Base-by-base conservation (phyloP, 768 basidiomycete species). In the Lyophyllum semitale region DNA sequence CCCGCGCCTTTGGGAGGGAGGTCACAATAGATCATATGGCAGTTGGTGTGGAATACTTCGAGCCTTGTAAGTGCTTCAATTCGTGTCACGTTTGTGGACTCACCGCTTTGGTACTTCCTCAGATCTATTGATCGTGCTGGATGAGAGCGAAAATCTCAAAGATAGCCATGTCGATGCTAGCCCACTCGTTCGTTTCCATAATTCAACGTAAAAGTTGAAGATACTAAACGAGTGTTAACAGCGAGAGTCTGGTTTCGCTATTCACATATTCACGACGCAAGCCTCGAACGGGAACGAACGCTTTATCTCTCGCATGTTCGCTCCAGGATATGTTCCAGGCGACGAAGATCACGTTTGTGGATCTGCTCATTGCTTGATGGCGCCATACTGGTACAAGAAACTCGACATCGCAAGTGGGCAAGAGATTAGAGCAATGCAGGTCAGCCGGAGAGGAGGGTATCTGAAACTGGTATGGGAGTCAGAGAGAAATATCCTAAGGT, bases 311-410 rank as follows among this genome's bases (percentile, higher is more conserved):
- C n/a, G n/a, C n/a, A n/a, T n/a, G n/a, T n/a, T n/a, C n/a, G n/a
- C n/a, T n/a, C n/a, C n/a, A n/a, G n/a, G n/a, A n/a, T n/a, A n/a
- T n/a, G n/a, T n/a, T n/a, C n/a, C n/a, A n/a, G n/a, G n/a, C n/a
- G n/a, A 68, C 3, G 82, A 84, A 66, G 83, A 84, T 55, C 73
- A 69, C n/a, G 82, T 83, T 8, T 84, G 81, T 54, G 83, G 83
- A 12, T 78, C 79, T 33, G 81, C 82, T 0, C 83, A 84, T 58
- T 74, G 75, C 43, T n/a, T n/a, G n/a, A n/a, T n/a, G n/a, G n/a
- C n/a, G n/a, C n/a, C n/a, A n/a, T n/a, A n/a, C n/a, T n/a, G n/a
- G n/a, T n/a, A n/a, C n/a, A n/a, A n/a, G n/a, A n/a, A n/a, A n/a
- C n/a, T n/a, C n/a, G n/a, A n/a, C 0, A 64, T 76, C 20, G 46